Evolutionary conservation across 2,329 filamentous ascomycete genomes (phyloP), one percentile per base, ranked within the genome.

Genomic region (Phoma sp.): DNA sequence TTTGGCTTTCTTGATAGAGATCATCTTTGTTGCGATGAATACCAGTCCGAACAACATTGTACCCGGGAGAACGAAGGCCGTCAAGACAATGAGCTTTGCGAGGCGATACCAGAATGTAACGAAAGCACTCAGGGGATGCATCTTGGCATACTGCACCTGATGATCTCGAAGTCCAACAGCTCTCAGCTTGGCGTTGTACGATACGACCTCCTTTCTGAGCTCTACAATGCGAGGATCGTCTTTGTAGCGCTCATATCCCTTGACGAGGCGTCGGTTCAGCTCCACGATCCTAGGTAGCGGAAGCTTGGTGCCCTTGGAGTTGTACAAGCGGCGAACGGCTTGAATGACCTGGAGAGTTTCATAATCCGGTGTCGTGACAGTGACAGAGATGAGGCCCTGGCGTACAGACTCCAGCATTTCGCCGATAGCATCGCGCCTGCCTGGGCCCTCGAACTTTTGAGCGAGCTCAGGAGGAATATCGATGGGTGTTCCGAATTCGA

Each of bases 211-310:
- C 43, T 87, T 84, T 66, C 89, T 89, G 38, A 97, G 79, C 23
- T 86, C 81, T 37, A 90, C 81, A 63, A 98, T 92, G 41, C 93
- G 87, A 52, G 88, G 88, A 67, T 98, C 92, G 58, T 96, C 87
- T 78, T 96, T 96, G 81, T 93, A 97, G 51, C 89, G 88, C 49
- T 90, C 90, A 71, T 97, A 99, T 24, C 93, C 93, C 74, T 93
- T 89, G 52, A 96, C 89, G 5, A 99, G 83, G 32, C 93, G 87
- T 46, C 93, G 85, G 77, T 98, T 98, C 46, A 99, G 85, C 77
- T 99, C 95, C 29, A 98, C 90, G 8, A 98, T 90, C 70, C 93
- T 89, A 0, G 93, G 91, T 22, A 98, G 82, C 6, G 93, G 93
- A 33, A 98, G 82, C 75, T 96, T 96, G 79, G 93, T 96, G 65